Evolutionary conservation across 23 red algal genomes (phyloP), one percentile per base, ranked within the genome.

Genomic region (Chondrus crispus): DNA sequence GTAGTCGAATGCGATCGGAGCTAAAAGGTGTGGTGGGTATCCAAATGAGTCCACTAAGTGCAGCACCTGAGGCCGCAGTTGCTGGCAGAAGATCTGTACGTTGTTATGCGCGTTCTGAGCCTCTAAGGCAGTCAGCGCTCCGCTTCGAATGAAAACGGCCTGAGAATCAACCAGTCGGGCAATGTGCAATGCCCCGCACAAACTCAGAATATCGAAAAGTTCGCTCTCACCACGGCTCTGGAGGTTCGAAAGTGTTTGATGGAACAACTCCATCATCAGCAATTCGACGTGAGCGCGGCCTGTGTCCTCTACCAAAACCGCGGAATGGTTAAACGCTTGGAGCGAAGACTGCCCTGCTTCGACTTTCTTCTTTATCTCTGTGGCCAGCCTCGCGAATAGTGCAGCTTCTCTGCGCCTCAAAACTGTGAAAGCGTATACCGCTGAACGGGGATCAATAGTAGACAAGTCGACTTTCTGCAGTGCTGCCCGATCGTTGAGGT

Each of bases 1-100:
- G 35, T 87, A 93, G 63, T 98, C 96, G 54, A 98, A 98, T 9
- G 96, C 96, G 54, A 98, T 95, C 2, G 96, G 96, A 38, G 96
- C 96, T 11, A 98, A 71, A 14, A 98, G 54, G 49, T 93, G 86
- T 46, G 82, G 85, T 37, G 96, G 96, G 28, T 93, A 75, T 29
- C 76, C 87, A 80, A 98, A 95, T 9, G 73, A 70, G 7, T 91
- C 87, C 32, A 92, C 92, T 26, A 95, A 80, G 44, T 89, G 73
- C 68, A 91, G 50, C 5, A 90, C 91, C 26, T 93, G 68, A 20
- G 93, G 82, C 30, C 92, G 62, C 47, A 98, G 58, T 51, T 80
- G 51, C 81, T 71, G 68, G 68, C 96, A 93, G 24, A 95, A 68
- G 48, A 42, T 51, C 41, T 84, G n/a, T 12, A 98, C 40, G 26